Percentiles rank a stretch among this genome's conserved stretches.
These are phyloP conservation scores for Hypoxylon rubiginosum DNA, from an alignment of 2,329 filamentous ascomycete species.

Conservation along the genomic window DNA sequence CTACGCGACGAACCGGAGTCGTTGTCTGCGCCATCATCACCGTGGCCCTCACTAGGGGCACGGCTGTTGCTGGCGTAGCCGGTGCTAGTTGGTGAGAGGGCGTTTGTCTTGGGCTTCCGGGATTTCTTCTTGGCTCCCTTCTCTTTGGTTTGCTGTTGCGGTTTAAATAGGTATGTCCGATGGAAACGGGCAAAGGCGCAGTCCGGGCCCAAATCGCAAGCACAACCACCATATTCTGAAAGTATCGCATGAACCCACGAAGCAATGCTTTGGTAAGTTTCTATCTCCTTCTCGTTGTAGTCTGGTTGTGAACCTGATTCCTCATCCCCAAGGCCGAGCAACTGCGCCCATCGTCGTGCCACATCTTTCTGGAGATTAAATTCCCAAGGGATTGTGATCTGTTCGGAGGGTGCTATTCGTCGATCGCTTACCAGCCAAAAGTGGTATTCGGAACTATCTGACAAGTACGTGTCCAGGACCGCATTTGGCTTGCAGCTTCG, in stretches of 20 bases:
- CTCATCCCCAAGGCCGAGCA: slow-evolving; percentile 74
- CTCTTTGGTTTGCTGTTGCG: slow-evolving; percentile 59
- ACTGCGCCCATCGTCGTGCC: slow-evolving; percentile 66
- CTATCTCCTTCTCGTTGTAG: slow-evolving; percentile 68
- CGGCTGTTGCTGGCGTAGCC: slow-evolving; percentile 73
- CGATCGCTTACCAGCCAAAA: slow-evolving; percentile 93
- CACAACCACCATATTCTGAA: slow-evolving; percentile 84
- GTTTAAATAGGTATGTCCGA: slow-evolving; percentile 66
- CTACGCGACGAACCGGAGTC: slow-evolving; percentile 70
- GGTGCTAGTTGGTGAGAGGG: slow-evolving; percentile 73
- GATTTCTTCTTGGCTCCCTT: slow-evolving; percentile 60
- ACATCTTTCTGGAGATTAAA: slow-evolving; percentile 72
- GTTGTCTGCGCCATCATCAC: slow-evolving; percentile 67
- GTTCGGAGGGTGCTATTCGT: slow-evolving; percentile 74
- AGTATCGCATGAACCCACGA: slow-evolving; percentile 78
- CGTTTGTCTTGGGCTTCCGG: slow-evolving; percentile 67
- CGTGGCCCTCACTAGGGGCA: slow-evolving; percentile 72
- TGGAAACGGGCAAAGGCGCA: slow-evolving; percentile 76
- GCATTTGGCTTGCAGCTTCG: slow-evolving; percentile 93
- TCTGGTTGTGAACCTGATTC: slow-evolving; percentile 63
- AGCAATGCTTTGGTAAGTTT: slow-evolving; percentile 69
- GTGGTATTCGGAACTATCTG: slow-evolving; percentile 82
- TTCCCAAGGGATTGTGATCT: slow-evolving; percentile 76
- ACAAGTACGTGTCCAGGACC: slow-evolving; percentile 87
- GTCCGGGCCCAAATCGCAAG: slow-evolving; percentile 74